Conservation (phyloP, 2,329 filamentous ascomycete species). For the Scedosporium dehoogii region DNA sequence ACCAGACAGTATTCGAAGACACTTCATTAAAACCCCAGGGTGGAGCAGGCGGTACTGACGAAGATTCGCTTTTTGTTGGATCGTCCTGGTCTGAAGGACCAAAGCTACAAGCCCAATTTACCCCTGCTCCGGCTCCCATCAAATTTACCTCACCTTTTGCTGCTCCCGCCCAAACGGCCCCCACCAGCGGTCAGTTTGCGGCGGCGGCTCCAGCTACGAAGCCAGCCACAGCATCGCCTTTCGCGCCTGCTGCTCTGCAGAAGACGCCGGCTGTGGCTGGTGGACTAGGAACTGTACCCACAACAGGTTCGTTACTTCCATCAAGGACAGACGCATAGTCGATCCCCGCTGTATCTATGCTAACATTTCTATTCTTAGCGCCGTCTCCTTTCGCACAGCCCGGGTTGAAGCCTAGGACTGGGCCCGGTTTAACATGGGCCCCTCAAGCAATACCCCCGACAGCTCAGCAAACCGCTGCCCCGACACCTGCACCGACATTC, state of each 20-base stretch:
- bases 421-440: not conserved
- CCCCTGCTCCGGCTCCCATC: not conserved
- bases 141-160: not conserved
- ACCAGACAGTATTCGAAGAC: conserved; percentile 41
- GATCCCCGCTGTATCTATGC: not conserved
- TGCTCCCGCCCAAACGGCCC: not conserved
- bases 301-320: too few species aligned
- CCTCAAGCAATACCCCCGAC: not conserved
- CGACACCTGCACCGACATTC: not conserved
- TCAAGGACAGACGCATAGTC: too few species aligned
- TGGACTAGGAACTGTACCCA: too few species aligned
- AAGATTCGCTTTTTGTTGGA: not conserved
- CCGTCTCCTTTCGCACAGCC: not conserved
- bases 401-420: not conserved
- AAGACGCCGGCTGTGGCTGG: too few species aligned
- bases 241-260: too few species aligned
- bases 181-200: not conserved
- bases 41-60: not conserved
- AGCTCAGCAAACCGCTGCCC: not conserved
- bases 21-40: not conserved
- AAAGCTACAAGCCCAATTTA: not conserved
- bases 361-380: not conserved
- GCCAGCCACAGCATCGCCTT: too few species aligned
- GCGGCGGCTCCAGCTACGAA: too few species aligned
- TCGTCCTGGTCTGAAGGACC: not conserved